Evolutionary conservation across 768 basidiomycete species (phyloP).

Genomic region (Phanerochaete carnosa): DNA sequence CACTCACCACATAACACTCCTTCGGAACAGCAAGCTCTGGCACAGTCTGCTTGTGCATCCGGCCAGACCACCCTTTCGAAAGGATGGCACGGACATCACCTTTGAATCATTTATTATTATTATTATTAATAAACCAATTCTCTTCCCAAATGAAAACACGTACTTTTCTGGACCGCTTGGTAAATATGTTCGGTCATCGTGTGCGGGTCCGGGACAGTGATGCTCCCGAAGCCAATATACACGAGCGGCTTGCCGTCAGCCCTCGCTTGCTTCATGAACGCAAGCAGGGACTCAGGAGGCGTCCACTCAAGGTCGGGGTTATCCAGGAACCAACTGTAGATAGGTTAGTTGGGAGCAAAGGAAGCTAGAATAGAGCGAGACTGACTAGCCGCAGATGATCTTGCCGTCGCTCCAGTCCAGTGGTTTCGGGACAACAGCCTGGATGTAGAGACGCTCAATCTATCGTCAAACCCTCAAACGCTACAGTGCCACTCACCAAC

Average conservation of each 20-base stretch:
- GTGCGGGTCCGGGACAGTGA: conserved; percentile 60
- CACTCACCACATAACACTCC: conserved; percentile 43
- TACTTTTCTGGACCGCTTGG: conserved; percentile 58
- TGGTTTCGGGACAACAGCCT: conserved; percentile 64
- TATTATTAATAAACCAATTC: neutral
- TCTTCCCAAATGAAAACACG: conserved; percentile 11
- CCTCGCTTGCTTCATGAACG: conserved; percentile 56
- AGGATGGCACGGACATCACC: conserved; percentile 66
- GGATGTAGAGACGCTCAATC: neutral
- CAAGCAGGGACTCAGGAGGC: conserved; percentile 44
- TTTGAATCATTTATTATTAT: no score
- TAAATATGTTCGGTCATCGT: conserved; percentile 53
- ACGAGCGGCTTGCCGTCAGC: conserved; percentile 56
- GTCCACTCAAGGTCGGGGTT: conserved; percentile 59
- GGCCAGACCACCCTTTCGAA: conserved; percentile 63
- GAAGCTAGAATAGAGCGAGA: conserved; percentile 2
- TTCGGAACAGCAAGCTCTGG: conserved; percentile 45
- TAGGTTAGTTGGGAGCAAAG: conserved; percentile 1
- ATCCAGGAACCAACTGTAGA: conserved; percentile 58
- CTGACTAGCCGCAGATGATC: conserved; percentile 54
- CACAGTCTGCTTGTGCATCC: conserved; percentile 43
- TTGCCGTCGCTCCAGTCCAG: conserved; percentile 65
- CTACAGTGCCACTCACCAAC: conserved; percentile 29
- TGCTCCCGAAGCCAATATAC: conserved; percentile 71
- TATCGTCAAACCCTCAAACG: neutral